Evolutionary conservation across 108 stramenopile species (phyloP).

Genomic region (Nannochloropsis salina): DNA sequence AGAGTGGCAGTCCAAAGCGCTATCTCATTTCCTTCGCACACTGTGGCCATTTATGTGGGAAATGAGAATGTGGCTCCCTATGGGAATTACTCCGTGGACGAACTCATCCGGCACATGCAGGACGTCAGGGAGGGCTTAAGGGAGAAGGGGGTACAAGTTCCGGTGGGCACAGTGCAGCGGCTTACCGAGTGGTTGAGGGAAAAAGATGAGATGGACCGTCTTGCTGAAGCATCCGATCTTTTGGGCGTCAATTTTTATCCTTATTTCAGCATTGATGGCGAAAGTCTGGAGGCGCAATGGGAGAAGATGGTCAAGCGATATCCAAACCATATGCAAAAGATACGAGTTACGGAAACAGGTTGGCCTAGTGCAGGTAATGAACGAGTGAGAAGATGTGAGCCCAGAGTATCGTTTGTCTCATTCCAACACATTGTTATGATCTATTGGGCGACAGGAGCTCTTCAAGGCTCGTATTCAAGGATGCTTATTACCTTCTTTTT

Average conservation of each 20-base stretch:
- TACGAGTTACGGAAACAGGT: neutral
- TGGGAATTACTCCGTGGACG: neutral
- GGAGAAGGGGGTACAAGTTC: neutral
- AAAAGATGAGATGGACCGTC: neutral
- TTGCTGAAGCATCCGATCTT: neutral
- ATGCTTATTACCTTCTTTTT: too few relatives aligned
- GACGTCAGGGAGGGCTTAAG: neutral
- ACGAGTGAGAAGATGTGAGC: too few relatives aligned
- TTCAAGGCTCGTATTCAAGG: too few relatives aligned
- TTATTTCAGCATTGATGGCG: constrained; percentile 13
- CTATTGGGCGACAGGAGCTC: too few relatives aligned
- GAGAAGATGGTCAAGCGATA: neutral
- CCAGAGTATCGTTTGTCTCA: too few relatives aligned
- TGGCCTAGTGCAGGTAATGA: neutral
- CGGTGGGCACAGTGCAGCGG: neutral
- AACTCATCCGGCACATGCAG: neutral
- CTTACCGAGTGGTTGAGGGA: constrained; percentile 9
- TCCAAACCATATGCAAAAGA: neutral
- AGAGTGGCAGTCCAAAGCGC: neutral
- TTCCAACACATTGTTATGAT: too few relatives aligned
- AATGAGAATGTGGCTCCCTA: neutral
- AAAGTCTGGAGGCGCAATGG: constrained; percentile 12
- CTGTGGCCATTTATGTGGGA: neutral
- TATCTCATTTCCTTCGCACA: neutral
- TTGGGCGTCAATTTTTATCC: neutral